These are phyloP conservation scores for Aegle marmelos DNA, from an alignment of 345 rosid species.

Conservation along the genomic window DNA sequence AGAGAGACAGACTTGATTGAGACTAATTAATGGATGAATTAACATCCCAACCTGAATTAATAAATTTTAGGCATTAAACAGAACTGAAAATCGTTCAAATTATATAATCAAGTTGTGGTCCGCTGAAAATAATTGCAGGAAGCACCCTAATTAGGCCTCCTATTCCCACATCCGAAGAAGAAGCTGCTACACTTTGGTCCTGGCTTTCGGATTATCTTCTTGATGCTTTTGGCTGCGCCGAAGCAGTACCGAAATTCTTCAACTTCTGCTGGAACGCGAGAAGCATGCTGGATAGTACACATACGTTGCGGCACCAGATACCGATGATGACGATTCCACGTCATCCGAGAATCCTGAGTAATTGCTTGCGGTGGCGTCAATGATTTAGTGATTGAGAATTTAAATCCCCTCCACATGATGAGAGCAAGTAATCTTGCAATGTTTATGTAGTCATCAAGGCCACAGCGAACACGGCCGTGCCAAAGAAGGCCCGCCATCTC, in stretches of 20 bases:
- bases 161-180: slow-evolving; percentile 50
- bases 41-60: too few species aligned
- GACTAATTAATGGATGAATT: too few species aligned
- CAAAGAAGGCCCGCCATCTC: slow-evolving; percentile 42
- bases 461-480: slow-evolving; percentile 48
- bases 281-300: slow-evolving; percentile 18
- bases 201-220: slow-evolving; percentile 39
- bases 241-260: slow-evolving; percentile 21
- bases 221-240: slow-evolving; percentile 44
- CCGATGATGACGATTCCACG: slow-evolving; percentile 8
- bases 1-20: too few species aligned
- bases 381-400: slow-evolving; percentile 41
- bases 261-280: slow-evolving; percentile 20
- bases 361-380: slow-evolving; percentile 31
- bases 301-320: slow-evolving; percentile 8
- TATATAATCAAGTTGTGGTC: slow-evolving; percentile 25
- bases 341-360: slow-evolving; percentile 20
- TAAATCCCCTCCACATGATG: slow-evolving; percentile 39
- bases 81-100: neutral
- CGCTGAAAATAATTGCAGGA: slow-evolving; percentile 40
- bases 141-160: slow-evolving; percentile 39
- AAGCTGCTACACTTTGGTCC: slow-evolving; percentile 45
- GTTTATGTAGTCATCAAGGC: slow-evolving; percentile 51
- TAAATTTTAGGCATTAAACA: too few species aligned
- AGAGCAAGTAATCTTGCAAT: slow-evolving; percentile 44